phyloP scores from a whole-genome alignment of 139 green algal species.

The Micractinium sp. region DNA sequence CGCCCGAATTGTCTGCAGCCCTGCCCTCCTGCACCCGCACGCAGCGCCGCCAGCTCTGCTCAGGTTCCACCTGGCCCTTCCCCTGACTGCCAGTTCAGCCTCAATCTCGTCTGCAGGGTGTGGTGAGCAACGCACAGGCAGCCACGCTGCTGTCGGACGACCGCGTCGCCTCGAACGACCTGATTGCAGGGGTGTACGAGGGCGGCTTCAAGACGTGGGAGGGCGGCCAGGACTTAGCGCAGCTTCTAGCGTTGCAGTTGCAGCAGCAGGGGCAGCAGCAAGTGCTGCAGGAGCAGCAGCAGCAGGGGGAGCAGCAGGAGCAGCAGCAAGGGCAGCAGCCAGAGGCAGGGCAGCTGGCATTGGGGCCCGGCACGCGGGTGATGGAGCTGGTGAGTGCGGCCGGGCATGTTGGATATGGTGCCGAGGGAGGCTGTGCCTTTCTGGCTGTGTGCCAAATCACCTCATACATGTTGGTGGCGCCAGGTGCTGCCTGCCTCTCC shows the following conservation, averaged over 20 bases:
- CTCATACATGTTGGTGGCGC: too few relatives aligned
- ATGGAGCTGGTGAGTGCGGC: slow-evolving; percentile 23
- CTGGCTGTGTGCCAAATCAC: too few relatives aligned
- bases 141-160: slow-evolving; percentile 6
- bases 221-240: slow-evolving; percentile 79
- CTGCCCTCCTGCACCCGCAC: background rate
- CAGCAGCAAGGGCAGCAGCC: background rate
- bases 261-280: background rate
- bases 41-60: background rate
- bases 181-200: slow-evolving; percentile 49
- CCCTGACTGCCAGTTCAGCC: background rate
- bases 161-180: slow-evolving; percentile 27
- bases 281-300: background rate
- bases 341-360: background rate
- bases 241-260: slow-evolving; percentile 58
- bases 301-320: background rate
- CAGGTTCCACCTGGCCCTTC: background rate
- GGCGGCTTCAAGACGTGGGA: slow-evolving; percentile 96
- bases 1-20: background rate
- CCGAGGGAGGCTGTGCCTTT: too few relatives aligned
- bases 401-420: background rate
- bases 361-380: background rate
- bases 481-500: background rate
- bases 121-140: slow-evolving; percentile 25
- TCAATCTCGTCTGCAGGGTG: background rate